Percentiles rank a stretch among this genome's conserved stretches.
phyloP scores from a whole-genome alignment of 1,284 basidiomycete genomes.

The Naganishia albida region DNA sequence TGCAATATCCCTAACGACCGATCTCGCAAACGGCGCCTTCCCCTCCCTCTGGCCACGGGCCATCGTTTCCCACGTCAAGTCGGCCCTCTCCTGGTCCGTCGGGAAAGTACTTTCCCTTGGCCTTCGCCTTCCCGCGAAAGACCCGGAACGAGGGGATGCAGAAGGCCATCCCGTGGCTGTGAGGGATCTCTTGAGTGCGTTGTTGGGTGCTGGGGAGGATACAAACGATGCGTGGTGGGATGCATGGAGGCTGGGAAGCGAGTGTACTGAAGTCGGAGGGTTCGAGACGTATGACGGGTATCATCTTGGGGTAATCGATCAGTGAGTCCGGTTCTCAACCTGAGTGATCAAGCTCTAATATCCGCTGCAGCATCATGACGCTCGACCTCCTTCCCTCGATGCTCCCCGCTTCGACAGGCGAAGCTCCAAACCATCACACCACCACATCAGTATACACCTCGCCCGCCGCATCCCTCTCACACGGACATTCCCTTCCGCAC shows the following conservation, averaged over 20 bases:
- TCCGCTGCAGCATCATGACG: slow-evolving; percentile 41
- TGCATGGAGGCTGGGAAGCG: slow-evolving; percentile 48
- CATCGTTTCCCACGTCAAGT: slow-evolving; percentile 4
- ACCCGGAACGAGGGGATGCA: not conserved
- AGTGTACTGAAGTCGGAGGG: slow-evolving; percentile 49
- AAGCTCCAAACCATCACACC: slow-evolving; percentile 1
- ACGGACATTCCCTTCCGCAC: slow-evolving; percentile 6
- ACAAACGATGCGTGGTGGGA: slow-evolving; percentile 43
- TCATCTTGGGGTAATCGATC: slow-evolving; percentile 50
- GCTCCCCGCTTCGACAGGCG: slow-evolving; percentile 20
- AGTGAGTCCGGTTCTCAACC: slow-evolving; percentile 41
- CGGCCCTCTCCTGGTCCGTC: slow-evolving; percentile 1
- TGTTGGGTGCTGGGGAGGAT: not conserved
- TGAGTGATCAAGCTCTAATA: slow-evolving; percentile 18
- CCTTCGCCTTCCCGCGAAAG: not conserved
- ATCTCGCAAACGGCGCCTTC: slow-evolving; percentile 11
- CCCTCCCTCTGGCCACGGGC: slow-evolving; percentile 26
- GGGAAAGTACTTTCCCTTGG: slow-evolving; percentile 1
- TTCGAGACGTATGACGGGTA: slow-evolving; percentile 53
- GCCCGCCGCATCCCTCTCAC: slow-evolving; percentile 15
- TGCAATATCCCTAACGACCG: slow-evolving; percentile 11
- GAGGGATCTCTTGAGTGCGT: not conserved
- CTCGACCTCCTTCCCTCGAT: slow-evolving; percentile 45
- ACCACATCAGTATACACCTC: slow-evolving; percentile 22
- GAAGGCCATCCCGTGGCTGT: not conserved